phyloP scores from a whole-genome alignment of 2,329 filamentous ascomycete genomes.

The Fusarium xylarioides region DNA sequence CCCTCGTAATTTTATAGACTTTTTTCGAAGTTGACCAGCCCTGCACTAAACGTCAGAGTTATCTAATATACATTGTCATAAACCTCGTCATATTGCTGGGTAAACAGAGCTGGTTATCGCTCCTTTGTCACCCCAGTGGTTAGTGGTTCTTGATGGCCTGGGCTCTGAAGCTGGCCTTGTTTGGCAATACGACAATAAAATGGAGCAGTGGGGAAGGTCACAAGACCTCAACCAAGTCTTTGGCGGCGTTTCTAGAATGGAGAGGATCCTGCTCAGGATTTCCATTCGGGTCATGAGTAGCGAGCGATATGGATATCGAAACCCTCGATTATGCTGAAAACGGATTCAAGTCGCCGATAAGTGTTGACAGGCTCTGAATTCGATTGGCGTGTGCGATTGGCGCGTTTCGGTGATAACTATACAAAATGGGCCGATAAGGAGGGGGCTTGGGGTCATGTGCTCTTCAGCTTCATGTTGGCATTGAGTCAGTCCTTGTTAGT shows the following conservation, averaged over 20 bases:
- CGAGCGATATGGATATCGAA: conserved; percentile 3
- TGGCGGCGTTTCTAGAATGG: conserved; percentile 20
- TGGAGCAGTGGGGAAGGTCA: conserved; percentile 23
- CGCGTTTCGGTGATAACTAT: not conserved
- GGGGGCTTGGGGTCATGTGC: conserved; percentile 10
- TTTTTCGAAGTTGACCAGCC: conserved; percentile 24
- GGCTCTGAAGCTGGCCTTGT: conserved; percentile 1
- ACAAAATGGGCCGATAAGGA: conserved; percentile 11
- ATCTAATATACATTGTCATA: not conserved
- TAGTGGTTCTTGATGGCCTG: not conserved
- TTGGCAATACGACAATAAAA: not conserved
- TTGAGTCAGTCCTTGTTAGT: conserved; percentile 15
- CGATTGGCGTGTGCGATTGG: conserved; percentile 25
- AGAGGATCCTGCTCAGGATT: conserved; percentile 5
- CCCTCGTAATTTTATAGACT: conserved; percentile 3
- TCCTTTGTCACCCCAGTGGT: not conserved
- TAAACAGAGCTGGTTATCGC: not conserved
- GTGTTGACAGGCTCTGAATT: not conserved
- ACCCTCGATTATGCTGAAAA: not conserved
- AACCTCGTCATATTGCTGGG: not conserved
- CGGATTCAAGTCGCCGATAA: not conserved
- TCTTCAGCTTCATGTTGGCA: not conserved
- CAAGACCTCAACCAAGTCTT: conserved; percentile 12
- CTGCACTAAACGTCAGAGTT: not conserved
- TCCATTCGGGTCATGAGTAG: conserved; percentile 10